phyloP scores from a whole-genome alignment of 345 rosid species.

The Populus simonii region DNA sequence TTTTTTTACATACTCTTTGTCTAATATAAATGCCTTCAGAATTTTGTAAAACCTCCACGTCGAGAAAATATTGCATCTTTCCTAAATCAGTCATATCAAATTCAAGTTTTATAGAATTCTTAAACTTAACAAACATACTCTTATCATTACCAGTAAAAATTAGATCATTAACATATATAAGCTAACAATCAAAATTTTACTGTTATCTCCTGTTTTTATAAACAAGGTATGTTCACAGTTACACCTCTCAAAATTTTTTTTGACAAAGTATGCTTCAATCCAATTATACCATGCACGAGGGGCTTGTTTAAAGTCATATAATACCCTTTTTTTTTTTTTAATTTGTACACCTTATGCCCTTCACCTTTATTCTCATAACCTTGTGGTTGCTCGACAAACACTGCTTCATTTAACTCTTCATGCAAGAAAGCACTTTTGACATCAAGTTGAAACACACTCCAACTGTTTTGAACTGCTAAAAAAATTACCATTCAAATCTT shows the following conservation, averaged over 20 bases:
- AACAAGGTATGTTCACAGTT: not conserved
- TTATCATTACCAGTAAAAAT: not conserved
- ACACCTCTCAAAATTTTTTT: not conserved
- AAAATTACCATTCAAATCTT: not conserved
- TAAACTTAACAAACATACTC: not conserved
- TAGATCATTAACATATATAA: not conserved
- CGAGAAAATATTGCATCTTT: not conserved
- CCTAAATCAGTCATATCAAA: not conserved
- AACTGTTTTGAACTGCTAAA: not conserved
- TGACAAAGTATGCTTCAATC: not conserved
- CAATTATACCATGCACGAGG: not conserved
- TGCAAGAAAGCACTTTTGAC: too few relatives aligned
- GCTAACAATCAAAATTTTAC: not conserved
- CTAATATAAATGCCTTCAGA: not conserved
- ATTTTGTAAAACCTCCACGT: not conserved
- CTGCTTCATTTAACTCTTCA: not conserved
- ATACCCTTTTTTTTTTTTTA: not conserved
- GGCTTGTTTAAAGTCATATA: too few relatives aligned
- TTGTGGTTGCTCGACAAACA: conserved; percentile 9
- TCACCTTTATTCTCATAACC: not conserved
- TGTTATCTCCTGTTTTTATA: not conserved
- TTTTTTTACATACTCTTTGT: not conserved
- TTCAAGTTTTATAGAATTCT: not conserved
- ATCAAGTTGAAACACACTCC: not conserved
- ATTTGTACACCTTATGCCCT: not conserved